Evolutionary conservation across 306 rosid species (phyloP).

Genomic region (Ziziphus jujuba): DNA sequence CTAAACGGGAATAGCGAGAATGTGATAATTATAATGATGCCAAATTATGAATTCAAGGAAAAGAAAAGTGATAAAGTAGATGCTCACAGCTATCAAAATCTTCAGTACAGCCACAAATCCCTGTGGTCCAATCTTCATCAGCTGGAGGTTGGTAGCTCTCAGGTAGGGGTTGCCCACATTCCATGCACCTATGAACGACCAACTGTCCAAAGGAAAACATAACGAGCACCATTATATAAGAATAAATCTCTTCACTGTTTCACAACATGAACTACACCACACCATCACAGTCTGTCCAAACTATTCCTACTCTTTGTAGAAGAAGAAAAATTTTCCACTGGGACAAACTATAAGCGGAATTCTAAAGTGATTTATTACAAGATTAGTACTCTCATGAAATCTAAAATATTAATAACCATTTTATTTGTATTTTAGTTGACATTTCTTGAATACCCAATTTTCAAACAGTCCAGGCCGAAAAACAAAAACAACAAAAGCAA

Average conservation of each 20-base stretch:
- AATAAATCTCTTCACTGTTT: no score
- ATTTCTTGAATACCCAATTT: no score
- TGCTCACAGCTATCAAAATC: slow-evolving; percentile 60
- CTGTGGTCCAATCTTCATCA: slow-evolving; percentile 74
- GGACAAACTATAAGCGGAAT: not conserved
- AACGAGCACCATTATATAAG: slow-evolving; percentile 2
- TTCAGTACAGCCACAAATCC: slow-evolving; percentile 64
- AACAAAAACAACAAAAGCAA: no score
- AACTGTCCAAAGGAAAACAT: slow-evolving; percentile 36
- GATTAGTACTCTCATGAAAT: not conserved
- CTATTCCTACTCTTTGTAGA: no score
- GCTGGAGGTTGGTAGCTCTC: slow-evolving; percentile 75
- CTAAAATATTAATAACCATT: no score
- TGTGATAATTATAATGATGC: not conserved
- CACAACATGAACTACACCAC: no score
- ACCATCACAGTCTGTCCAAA: no score
- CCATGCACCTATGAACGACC: slow-evolving; percentile 48
- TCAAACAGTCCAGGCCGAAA: no score
- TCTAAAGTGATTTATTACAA: not conserved
- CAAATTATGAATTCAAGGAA: slow-evolving; percentile 4
- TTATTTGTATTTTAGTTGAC: no score
- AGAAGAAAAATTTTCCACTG: not conserved
- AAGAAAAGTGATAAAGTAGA: not conserved
- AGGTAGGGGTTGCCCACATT: slow-evolving; percentile 69
- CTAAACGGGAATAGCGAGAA: not conserved